phyloP scores from a whole-genome alignment of 441 rosid species.

The Gossypium davidsonii region DNA sequence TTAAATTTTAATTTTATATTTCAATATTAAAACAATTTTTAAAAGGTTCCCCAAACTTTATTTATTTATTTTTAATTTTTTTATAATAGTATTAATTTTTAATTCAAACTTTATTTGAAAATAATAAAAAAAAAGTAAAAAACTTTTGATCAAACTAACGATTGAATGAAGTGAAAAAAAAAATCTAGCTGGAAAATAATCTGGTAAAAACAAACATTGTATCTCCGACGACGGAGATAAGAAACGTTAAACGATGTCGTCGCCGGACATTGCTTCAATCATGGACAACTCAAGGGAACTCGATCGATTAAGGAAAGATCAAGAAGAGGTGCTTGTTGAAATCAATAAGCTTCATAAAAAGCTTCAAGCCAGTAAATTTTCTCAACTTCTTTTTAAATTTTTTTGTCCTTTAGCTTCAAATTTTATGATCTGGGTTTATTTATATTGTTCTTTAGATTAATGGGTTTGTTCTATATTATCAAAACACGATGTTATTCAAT shows the following conservation, averaged over 20 bases:
- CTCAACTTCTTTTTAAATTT: neutral
- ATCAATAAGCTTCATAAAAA: conserved; percentile 91
- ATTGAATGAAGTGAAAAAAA: neutral
- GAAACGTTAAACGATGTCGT: conserved; percentile 35
- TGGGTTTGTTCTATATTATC: conserved; percentile 17
- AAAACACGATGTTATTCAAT: neutral
- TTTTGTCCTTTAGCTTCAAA: neutral
- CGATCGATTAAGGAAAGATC: conserved; percentile 81
- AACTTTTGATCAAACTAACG: conserved; percentile 13
- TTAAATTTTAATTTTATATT: neutral
- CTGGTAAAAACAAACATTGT: conserved; percentile 4
- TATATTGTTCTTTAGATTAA: neutral
- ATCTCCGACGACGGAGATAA: neutral
- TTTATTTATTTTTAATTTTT: neutral
- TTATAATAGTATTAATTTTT: neutral
- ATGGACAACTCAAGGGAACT: conserved; percentile 71
- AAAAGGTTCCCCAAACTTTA: neutral
- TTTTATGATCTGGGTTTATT: conserved; percentile 4
- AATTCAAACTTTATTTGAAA: neutral
- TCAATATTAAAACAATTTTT: neutral
- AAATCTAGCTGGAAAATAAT: conserved; percentile 9
- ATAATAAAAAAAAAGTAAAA: neutral
- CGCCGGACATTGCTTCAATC: conserved; percentile 58
- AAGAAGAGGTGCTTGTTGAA: conserved; percentile 57
- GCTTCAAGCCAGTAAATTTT: conserved; percentile 57